Conservation (phyloP, 1,139 yeast genomes). For the Pichia sp. region DNA sequence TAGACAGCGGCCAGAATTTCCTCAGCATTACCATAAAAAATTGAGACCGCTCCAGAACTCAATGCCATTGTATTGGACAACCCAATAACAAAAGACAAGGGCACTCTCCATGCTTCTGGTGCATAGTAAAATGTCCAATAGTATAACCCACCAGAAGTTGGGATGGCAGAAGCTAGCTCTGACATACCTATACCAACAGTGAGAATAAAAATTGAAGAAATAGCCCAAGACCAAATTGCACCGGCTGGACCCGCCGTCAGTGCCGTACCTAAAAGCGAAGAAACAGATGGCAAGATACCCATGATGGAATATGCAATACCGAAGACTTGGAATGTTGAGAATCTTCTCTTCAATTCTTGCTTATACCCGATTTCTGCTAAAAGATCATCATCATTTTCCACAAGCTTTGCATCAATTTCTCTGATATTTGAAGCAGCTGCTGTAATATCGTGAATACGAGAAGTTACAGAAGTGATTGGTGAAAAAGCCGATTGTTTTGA, state of each 20-base stretch:
- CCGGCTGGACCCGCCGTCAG: conserved; percentile 46
- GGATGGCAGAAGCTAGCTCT: conserved; percentile 55
- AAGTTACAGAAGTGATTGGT: conserved; percentile 11
- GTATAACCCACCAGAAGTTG: conserved; percentile 64
- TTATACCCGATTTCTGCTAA: conserved; percentile 41
- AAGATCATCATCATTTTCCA: conserved; percentile 30
- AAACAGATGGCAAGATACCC: conserved; percentile 42
- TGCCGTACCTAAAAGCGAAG: conserved; percentile 33
- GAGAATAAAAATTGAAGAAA: conserved; percentile 42
- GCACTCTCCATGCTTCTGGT: conserved; percentile 33
- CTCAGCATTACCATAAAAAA: conserved; percentile 49
- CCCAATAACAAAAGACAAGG: conserved; percentile 49
- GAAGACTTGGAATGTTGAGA: conserved; percentile 40
- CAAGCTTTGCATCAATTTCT: conserved; percentile 20
- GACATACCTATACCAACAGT: conserved; percentile 48
- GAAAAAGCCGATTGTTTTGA: conserved; percentile 5
- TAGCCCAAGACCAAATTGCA: conserved; percentile 58
- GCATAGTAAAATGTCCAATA: conserved; percentile 50
- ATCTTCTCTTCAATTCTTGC: conserved; percentile 39
- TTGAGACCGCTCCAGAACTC: conserved; percentile 48
- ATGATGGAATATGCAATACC: conserved; percentile 46
- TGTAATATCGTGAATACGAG: conserved; percentile 10
- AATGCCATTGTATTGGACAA: conserved; percentile 50
- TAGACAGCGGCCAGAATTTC: conserved; percentile 45
- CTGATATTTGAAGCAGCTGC: conserved; percentile 16